phyloP scores from a whole-genome alignment of 2,329 filamentous ascomycete species.

The Curvularia spicifera region DNA sequence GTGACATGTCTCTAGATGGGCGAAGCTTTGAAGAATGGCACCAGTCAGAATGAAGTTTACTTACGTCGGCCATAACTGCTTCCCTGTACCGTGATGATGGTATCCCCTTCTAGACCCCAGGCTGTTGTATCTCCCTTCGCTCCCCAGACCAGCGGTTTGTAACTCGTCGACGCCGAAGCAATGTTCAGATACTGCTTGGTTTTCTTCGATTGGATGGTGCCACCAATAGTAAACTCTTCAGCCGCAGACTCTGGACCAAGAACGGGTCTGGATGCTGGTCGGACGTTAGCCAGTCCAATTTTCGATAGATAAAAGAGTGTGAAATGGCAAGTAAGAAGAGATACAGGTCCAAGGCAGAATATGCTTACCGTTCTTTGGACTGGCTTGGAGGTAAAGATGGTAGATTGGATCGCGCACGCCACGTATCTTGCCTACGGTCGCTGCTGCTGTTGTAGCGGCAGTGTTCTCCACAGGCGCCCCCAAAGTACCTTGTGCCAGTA shows the following conservation, averaged over 20 bases:
- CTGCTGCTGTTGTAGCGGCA: not conserved
- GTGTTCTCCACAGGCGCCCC: conserved; percentile 20
- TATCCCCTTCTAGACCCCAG: conserved; percentile 59
- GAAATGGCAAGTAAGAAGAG: not conserved
- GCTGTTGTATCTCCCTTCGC: conserved; percentile 53
- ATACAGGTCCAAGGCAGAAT: not conserved
- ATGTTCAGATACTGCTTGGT: conserved; percentile 59
- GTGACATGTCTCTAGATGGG: not conserved
- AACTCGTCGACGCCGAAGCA: conserved; percentile 54
- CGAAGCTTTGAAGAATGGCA: not conserved
- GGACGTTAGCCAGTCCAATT: not conserved
- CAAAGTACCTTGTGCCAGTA: conserved; percentile 15
- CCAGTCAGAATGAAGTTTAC: conserved; percentile 7
- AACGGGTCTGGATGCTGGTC: conserved; percentile 52
- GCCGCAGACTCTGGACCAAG: conserved; percentile 59
- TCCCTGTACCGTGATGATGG: conserved; percentile 56
- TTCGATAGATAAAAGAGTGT: not conserved
- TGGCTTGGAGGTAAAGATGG: conserved; percentile 61
- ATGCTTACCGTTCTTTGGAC: conserved; percentile 50
- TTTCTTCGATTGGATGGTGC: conserved; percentile 59
- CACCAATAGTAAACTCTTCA: conserved; percentile 59
- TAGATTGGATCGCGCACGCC: conserved; percentile 59
- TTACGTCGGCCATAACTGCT: conserved; percentile 55
- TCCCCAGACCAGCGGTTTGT: conserved; percentile 60
- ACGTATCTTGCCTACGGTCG: conserved; percentile 58